phyloP scores from a whole-genome alignment of 2,329 filamentous ascomycete genomes.

The Aspergillus arachidicola region DNA sequence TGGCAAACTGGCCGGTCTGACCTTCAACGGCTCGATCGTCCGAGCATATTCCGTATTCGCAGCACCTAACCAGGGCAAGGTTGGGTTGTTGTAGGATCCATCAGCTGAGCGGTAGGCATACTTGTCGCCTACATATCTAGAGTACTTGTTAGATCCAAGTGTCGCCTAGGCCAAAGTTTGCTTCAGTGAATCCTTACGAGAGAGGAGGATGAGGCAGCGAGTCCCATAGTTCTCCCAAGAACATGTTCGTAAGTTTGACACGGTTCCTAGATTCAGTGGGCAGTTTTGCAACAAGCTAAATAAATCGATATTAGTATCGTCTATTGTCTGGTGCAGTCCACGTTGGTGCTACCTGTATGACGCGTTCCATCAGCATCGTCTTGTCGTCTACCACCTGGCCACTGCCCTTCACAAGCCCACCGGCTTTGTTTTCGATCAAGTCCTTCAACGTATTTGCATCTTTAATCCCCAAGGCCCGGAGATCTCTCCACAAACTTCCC shows the following conservation, averaged over 20 bases:
- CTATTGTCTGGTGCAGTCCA: neutral
- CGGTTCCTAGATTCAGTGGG: constrained; percentile 64
- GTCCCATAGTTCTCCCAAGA: constrained; percentile 71
- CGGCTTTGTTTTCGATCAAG: constrained; percentile 64
- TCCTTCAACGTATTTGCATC: constrained; percentile 66
- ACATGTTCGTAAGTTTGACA: constrained; percentile 64
- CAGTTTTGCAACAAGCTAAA: constrained; percentile 64
- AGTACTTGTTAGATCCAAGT: neutral
- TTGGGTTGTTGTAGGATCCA: constrained; percentile 71
- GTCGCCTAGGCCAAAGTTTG: neutral
- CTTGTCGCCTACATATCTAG: constrained; percentile 52
- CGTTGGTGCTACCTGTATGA: constrained; percentile 56
- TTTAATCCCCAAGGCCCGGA: constrained; percentile 58
- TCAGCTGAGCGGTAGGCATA: constrained; percentile 70
- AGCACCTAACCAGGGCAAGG: constrained; percentile 66
- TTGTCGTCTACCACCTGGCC: constrained; percentile 71
- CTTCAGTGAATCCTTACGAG: constrained; percentile 49
- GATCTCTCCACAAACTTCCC: constrained; percentile 57
- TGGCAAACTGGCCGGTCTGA: constrained; percentile 59
- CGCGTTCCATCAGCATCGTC: constrained; percentile 74
- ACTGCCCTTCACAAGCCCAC: constrained; percentile 25
- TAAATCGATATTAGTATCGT: neutral
- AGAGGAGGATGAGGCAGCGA: constrained; percentile 72
- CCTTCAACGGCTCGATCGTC: constrained; percentile 61
- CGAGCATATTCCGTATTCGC: constrained; percentile 70